Percentiles rank a stretch among this genome's conserved stretches.
Evolutionary conservation across 2,329 filamentous ascomycete species (phyloP).

Genomic region (Didymellaceae sp.): DNA sequence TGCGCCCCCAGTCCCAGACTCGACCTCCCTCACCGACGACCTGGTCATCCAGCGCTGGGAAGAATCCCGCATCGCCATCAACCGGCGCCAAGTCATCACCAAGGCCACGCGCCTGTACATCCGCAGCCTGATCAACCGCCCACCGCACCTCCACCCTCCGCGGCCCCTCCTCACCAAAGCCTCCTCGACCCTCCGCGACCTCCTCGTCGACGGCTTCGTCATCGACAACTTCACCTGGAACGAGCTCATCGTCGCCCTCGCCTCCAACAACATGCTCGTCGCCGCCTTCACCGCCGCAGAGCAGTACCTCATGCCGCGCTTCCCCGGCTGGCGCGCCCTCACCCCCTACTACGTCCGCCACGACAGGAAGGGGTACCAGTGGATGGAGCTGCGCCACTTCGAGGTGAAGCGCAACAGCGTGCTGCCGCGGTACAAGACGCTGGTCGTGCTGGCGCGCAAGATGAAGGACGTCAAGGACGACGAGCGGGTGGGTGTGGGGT

Average conservation of each 20-base stretch:
- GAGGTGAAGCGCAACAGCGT: conserved; percentile 34
- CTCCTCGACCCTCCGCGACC: conserved; percentile 54
- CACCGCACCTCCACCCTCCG: conserved; percentile 46
- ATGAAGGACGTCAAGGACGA: conserved; percentile 44
- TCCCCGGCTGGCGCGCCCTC: conserved; percentile 71
- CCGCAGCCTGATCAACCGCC: conserved; percentile 58
- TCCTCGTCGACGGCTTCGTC: conserved; percentile 71
- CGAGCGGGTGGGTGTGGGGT: conserved; percentile 41
- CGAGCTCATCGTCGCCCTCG: conserved; percentile 72
- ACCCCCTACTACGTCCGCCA: conserved; percentile 32
- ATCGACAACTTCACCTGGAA: conserved; percentile 85
- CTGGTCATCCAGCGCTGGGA: conserved; percentile 25
- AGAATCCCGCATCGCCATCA: conserved; percentile 33
- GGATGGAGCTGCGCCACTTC: conserved; percentile 39
- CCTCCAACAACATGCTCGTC: conserved; percentile 63
- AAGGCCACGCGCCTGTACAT: conserved; percentile 60
- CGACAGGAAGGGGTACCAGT: conserved; percentile 31
- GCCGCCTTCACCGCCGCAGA: conserved; percentile 80
- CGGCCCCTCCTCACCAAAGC: conserved; percentile 35
- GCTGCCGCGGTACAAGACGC: conserved; percentile 52
- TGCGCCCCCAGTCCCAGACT: conserved; percentile 26
- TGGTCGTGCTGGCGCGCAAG: conserved; percentile 51
- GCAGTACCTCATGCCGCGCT: conserved; percentile 75
- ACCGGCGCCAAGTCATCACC: conserved; percentile 58
- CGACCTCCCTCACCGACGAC: conserved; percentile 33